Evolutionary conservation across 2,329 filamentous ascomycete genomes (phyloP), one percentile per base, ranked within the genome.

Genomic region (Alternaria burnsii): DNA sequence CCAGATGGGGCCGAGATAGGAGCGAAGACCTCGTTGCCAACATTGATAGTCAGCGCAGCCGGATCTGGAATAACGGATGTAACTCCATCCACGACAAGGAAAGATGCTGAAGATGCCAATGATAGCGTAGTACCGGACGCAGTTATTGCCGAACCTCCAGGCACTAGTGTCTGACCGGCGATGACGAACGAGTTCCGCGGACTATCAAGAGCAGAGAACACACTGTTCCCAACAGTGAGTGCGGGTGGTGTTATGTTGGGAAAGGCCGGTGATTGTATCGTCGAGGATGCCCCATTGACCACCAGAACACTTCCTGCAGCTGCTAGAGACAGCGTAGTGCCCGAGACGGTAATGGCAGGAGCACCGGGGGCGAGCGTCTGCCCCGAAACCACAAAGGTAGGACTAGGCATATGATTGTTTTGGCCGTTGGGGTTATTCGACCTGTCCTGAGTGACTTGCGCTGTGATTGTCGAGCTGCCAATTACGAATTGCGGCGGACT

Each of bases 321-420:
- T 10, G 43, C 63, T 16, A 79, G 69, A 1, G 76, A 76, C 3
- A 79, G 52, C 14, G 73, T 77, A 5, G 67, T 75, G 5, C 77
- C 76, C 22, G 65, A 61, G 1, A 78, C 60, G 5, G 72, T 76
- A 16, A 79, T 71, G 1, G 56, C 61, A 6, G 75, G 74, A 12
- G 76, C 78, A 40, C 64, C 68, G 9, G 79, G 76, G 5, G 68
- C 69, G 5, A 82, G 68, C 2, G 78, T 80, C 46, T 79, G 72
- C 10, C 76, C 80, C 22, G 71, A 71, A 14, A 82, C 68, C 11
- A 81, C 58, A 43, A 81, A 83, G 0, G 61, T 69, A 5, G 71
- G 70, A 10, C 59, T 65, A 4, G 38, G 14, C 30, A 12, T 43
- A 22, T 51, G 41, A 36, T 57, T 48, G 30, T 54, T 58, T 20